Evolutionary conservation across 176 grass and related monocot genomes (phyloP), one percentile per base, ranked within the genome.

Genomic region (Juncus effusus): DNA sequence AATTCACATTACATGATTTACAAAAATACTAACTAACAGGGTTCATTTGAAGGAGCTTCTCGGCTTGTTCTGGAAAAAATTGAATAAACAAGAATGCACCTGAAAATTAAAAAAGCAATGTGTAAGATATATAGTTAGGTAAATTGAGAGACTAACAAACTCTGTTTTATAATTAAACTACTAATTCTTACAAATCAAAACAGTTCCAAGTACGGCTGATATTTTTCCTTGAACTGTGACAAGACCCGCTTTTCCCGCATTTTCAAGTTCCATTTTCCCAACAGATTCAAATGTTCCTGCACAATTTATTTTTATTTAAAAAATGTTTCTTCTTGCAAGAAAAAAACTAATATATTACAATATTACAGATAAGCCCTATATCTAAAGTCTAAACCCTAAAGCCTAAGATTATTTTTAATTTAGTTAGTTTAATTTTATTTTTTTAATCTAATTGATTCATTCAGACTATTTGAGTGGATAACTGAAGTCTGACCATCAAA

Each of bases 61-160:
- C 83, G 56, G 93, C 93, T 76, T 97, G 93, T 39, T 97, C 88
- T 0, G 93, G 93, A 75, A 92, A 97, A 37, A 92, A 80, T 73
- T 85, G 91, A 66, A 97, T 84, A 62, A 97, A 92, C 10, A 97
- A 72, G 38, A 68, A 92, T 40, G 89, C 78, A 79, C 85, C 93
- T 97, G 85, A 38, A 72, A 13, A 69, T 55, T 3, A 76, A 65
- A 28, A 10, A 16, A 10, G 40, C 50, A n/a, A 39, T 73, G 9
- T 36, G 12, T 28, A 13, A 59, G 41, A 16, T 62, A 61, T 28
- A 56, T 19, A 10, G 70, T 42, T 51, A 58, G 54, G 55, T 56
- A 28, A 11, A 59, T 0, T 69, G 15, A 65, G 35, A 76, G 13
- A 55, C 6, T 6, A 51, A 40, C 35, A 28, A 36, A 78, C 16